A percentile compares a stretch with the other conserved stretches of the same genome.
Evolutionary conservation across 768 basidiomycete species (phyloP).

Genomic region (Tricholoma matsutake): DNA sequence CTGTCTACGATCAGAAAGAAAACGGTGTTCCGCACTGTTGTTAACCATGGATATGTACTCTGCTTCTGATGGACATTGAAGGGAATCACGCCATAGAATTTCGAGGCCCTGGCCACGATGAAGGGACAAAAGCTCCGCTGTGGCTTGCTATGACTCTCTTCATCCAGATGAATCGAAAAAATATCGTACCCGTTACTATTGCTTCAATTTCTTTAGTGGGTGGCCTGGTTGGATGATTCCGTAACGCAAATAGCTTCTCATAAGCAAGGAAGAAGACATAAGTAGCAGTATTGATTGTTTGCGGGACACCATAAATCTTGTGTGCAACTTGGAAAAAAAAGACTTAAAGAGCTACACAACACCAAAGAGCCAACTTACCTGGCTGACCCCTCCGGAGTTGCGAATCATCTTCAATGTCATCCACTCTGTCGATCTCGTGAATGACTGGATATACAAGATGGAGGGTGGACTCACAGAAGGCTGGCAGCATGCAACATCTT

Average conservation of each 20-base stretch:
- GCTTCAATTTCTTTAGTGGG: conserved; percentile 53
- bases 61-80: conserved; percentile 90
- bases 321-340: conserved; percentile 62
- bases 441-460: neutral
- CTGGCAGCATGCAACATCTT: conserved; percentile 95
- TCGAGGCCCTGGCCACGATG: conserved; percentile 96
- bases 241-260: conserved; percentile 71
- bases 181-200: conserved; percentile 65
- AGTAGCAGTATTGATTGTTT: conserved; percentile 96
- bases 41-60: conserved; percentile 97
- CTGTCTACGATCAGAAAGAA: neutral
- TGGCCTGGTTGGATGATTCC: conserved; percentile 24
- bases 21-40: conserved; percentile 58
- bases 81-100: conserved; percentile 88
- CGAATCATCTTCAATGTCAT: conserved; percentile 92
- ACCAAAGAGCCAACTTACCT: conserved; percentile 36
- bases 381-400: conserved; percentile 84
- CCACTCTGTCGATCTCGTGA: conserved; percentile 25
- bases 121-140: conserved; percentile 72
- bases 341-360: neutral
- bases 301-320: conserved; percentile 94
- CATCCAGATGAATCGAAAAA: neutral
- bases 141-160: neutral
- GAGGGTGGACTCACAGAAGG: conserved; percentile 61
- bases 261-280: conserved; percentile 96